A percentile compares a stretch with the other conserved stretches of the same genome.
Evolutionary conservation across 352 stramenopile species (phyloP).

Genomic region (Phytophthora palmivora): DNA sequence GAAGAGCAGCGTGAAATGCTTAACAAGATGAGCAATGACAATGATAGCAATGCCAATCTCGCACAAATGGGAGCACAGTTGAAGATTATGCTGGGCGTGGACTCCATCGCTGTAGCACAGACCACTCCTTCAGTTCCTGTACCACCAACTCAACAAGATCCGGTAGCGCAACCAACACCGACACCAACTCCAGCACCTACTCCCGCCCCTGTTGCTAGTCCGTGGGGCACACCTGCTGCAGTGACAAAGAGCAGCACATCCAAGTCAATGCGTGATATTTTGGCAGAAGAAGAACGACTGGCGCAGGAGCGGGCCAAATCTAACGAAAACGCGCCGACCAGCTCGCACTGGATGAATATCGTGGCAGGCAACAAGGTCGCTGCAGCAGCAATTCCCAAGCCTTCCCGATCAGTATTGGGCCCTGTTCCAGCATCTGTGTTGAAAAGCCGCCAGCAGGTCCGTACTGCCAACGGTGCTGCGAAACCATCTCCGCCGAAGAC

Average conservation of each 20-base stretch:
- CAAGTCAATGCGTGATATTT: constrained; percentile 83
- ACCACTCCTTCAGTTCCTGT: constrained; percentile 7
- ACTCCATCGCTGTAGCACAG: constrained; percentile 34
- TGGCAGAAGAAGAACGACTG: constrained; percentile 83
- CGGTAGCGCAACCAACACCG: constrained; percentile 13
- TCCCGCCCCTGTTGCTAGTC: constrained; percentile 38
- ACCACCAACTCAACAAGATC: constrained; percentile 1
- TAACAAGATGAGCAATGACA: constrained; percentile 52
- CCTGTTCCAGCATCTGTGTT: constrained; percentile 83
- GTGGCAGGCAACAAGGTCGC: constrained; percentile 72
- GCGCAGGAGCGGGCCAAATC: constrained; percentile 68
- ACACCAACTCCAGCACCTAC: constrained; percentile 21
- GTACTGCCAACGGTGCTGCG: constrained; percentile 44
- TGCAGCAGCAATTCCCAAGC: constrained; percentile 56
- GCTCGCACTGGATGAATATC: constrained; percentile 88
- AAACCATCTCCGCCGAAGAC: constrained; percentile 49
- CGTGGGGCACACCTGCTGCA: constrained; percentile 56
- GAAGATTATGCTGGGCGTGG: constrained; percentile 90
- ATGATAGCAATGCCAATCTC: constrained; percentile 47
- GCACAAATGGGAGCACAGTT: constrained; percentile 86
- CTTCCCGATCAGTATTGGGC: constrained; percentile 58
- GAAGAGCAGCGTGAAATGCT: constrained; percentile 80
- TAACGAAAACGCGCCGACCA: constrained; percentile 44
- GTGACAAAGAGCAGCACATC: constrained; percentile 34
- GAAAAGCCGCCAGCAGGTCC: constrained; percentile 74